Evolutionary conservation across 225 moss, liverwort and hornwort genomes (phyloP).

Genomic region (Bryoerythrophyllum caledonicum): DNA sequence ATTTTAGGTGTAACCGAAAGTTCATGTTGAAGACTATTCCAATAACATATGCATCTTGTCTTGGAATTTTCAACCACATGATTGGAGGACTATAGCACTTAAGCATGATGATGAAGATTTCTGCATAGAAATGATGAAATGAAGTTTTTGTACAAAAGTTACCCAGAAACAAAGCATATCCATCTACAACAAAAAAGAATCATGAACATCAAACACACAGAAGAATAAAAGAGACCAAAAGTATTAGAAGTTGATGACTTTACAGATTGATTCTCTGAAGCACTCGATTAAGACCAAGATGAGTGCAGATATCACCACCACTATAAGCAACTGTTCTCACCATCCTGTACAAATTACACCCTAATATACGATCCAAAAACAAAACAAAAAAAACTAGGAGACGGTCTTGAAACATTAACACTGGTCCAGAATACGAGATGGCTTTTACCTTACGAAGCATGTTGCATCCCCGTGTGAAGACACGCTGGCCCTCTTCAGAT

Average conservation of each 20-base stretch:
- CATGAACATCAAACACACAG: not conserved
- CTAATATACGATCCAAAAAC: not conserved
- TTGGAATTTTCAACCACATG: too few relatives aligned
- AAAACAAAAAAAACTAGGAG: not conserved
- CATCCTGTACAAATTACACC: conserved; percentile 3
- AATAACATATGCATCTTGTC: too few relatives aligned
- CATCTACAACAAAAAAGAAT: not conserved
- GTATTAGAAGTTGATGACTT: not conserved
- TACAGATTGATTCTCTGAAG: conserved; percentile 4
- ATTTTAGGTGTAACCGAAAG: too few relatives aligned
- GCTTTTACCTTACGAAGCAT: not conserved
- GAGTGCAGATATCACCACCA: not conserved
- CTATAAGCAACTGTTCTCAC: not conserved
- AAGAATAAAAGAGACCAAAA: not conserved
- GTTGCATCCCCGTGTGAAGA: not conserved
- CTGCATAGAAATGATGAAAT: too few relatives aligned
- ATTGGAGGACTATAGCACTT: too few relatives aligned
- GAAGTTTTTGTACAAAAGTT: not conserved
- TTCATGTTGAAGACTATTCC: too few relatives aligned
- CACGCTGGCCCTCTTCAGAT: not conserved
- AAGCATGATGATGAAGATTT: too few relatives aligned
- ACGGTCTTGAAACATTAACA: not conserved
- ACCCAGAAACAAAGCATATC: not conserved
- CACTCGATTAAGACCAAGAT: not conserved
- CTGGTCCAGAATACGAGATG: not conserved